These are phyloP conservation scores for Pseudocercospora macadamiae DNA, from an alignment of 2,329 filamentous ascomycete species.

Conservation along the genomic window DNA sequence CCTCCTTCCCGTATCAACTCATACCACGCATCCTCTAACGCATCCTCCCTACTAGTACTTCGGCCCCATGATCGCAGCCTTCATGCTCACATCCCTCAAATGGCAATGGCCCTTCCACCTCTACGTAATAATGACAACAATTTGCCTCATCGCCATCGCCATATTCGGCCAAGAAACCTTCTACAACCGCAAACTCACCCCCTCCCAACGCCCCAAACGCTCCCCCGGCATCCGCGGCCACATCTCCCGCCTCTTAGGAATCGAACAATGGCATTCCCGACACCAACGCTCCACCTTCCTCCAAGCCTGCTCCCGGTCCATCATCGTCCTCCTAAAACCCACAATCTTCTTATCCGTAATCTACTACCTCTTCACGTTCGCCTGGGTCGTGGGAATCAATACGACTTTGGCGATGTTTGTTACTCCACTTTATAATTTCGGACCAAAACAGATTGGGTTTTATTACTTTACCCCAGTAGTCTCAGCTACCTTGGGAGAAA, in stretches of 20 bases:
- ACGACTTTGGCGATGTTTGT: conserved; percentile 28
- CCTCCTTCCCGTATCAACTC: not conserved
- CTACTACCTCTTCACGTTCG: conserved; percentile 24
- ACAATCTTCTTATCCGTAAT: conserved; percentile 10
- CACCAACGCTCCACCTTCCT: conserved; percentile 13
- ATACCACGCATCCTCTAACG: not conserved
- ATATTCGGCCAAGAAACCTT: conserved; percentile 22
- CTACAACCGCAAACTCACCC: conserved; percentile 11
- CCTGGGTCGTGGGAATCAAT: conserved; percentile 33
- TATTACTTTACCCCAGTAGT: conserved; percentile 38
- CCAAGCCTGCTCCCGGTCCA: conserved; percentile 13
- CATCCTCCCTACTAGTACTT: conserved; percentile 6
- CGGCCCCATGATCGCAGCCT: conserved; percentile 19
- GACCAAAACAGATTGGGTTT: conserved; percentile 20
- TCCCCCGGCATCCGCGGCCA: conserved; percentile 14
- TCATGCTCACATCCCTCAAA: conserved; percentile 17
- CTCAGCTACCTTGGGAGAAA: conserved; percentile 30
- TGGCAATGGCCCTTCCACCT: conserved; percentile 26
- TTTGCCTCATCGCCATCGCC: conserved; percentile 15
- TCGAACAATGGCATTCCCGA: conserved; percentile 17
- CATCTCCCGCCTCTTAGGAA: conserved; percentile 22
- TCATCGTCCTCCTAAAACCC: conserved; percentile 15
- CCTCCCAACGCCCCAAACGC: conserved; percentile 14
- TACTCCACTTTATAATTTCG: conserved; percentile 26
- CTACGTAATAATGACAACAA: conserved; percentile 11